phyloP scores from a whole-genome alignment of 345 rosid species.

The Atalantia buxifolia region DNA sequence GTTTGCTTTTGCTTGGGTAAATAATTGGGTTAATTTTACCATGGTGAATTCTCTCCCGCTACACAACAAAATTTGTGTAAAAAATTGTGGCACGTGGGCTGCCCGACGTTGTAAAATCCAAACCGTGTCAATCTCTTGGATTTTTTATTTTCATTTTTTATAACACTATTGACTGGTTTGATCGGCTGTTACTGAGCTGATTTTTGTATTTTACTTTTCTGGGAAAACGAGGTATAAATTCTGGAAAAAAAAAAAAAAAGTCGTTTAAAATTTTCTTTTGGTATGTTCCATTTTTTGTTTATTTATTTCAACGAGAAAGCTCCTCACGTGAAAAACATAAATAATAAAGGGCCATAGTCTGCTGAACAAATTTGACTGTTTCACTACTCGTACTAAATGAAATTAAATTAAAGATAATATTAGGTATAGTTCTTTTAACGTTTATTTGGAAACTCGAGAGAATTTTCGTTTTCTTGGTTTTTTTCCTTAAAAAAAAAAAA shows the following conservation, averaged over 20 bases:
- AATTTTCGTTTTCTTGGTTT: constrained; percentile 18
- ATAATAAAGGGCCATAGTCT: background rate
- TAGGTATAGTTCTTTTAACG: constrained; percentile 16
- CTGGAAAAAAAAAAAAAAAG: background rate
- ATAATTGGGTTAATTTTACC: too few relatives aligned
- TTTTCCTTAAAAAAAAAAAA: background rate
- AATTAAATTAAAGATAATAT: constrained; percentile 2
- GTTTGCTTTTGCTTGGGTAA: background rate
- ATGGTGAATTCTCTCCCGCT: background rate
- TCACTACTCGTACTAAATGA: background rate
- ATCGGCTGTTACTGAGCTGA: background rate
- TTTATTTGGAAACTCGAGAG: constrained; percentile 20
- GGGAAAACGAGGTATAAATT: background rate
- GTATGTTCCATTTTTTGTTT: background rate
- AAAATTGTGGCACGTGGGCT: constrained; percentile 12
- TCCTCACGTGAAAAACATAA: too few relatives aligned
- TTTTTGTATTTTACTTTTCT: background rate
- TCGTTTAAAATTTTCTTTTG: background rate
- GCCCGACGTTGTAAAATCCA: constrained; percentile 10
- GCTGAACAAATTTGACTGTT: background rate
- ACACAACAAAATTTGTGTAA: background rate
- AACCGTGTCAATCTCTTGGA: background rate
- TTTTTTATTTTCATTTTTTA: background rate
- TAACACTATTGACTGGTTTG: background rate
- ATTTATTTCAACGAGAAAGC: too few relatives aligned